Percentiles rank a stretch among this genome's conserved stretches.
Conservation (phyloP, 1,284 basidiomycete genomes). For the Inonotus hispidus region DNA sequence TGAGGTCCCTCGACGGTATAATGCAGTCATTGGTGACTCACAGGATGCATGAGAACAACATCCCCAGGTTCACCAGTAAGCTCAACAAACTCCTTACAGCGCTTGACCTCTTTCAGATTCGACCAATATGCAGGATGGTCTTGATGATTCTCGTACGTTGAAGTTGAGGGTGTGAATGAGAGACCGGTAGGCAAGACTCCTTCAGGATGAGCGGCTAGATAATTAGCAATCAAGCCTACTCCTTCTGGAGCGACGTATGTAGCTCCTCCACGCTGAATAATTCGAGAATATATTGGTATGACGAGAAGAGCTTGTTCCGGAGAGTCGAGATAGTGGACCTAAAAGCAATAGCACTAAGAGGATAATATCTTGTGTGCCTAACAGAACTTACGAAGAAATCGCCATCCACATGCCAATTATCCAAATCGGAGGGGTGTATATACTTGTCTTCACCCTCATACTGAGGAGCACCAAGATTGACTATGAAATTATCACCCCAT, state of each 20-base stretch:
- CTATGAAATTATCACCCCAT: constrained; percentile 58
- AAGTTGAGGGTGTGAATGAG: constrained; percentile 43
- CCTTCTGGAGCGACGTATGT: constrained; percentile 55
- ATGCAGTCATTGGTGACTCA: neutral
- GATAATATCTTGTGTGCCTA: no score
- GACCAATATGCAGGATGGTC: constrained; percentile 41
- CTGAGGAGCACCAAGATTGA: constrained; percentile 48
- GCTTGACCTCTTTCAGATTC: constrained; percentile 37
- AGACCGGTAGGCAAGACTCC: constrained; percentile 43
- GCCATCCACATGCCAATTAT: constrained; percentile 62
- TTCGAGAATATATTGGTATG: constrained; percentile 53
- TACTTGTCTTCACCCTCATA: constrained; percentile 30
- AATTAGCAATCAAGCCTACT: constrained; percentile 44
- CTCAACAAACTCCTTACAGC: constrained; percentile 46
- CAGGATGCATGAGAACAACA: constrained; percentile 55
- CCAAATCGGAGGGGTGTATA: constrained; percentile 38
- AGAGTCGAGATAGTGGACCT: constrained; percentile 57
- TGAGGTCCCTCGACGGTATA: constrained; percentile 15
- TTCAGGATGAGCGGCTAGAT: constrained; percentile 50
- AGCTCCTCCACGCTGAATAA: constrained; percentile 45
- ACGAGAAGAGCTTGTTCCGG: constrained; percentile 57
- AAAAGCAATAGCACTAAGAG: neutral
- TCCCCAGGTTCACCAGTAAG: constrained; percentile 53
- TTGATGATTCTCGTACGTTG: constrained; percentile 29
- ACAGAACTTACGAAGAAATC: constrained; percentile 49